Evolutionary conservation across 2,329 filamentous ascomycete species (phyloP), one percentile per base, ranked within the genome.

Genomic region (Aspergillus chevalieri): DNA sequence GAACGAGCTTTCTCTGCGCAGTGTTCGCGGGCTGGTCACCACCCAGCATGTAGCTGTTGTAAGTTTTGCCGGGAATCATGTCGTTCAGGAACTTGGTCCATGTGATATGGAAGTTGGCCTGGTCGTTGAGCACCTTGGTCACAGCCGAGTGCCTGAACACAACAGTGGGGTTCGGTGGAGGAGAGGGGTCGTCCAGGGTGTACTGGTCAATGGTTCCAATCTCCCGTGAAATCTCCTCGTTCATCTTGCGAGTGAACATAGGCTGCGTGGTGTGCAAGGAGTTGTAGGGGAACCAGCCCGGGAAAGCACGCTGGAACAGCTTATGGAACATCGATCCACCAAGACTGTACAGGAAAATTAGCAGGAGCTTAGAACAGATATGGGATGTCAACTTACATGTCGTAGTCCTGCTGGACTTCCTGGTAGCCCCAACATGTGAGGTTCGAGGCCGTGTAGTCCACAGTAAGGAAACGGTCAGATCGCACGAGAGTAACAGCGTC

Each of bases 401-500:
- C 47, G 38, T 54, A 55, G 50, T 71, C 65, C 5, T 63, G 56
- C 6, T 64, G 58, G 44, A 68, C 64, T 49, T 70, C 64, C 5
- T 58, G 58, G 54, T 65, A 69, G 6, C 70, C 70, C 70, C 70
- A 73, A 47, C 63, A 67, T 34, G 70, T 73, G 28, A 73, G 54
- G 24, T 62, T 66, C 2, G 61, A 61, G 1, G 67, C 61, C 7
- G 62, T 67, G 48, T 63, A 72, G 47, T 71, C 69, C 55, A 67
- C 52, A 3, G 71, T 73, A 51, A 69, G 67, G 56, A 72, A 71
- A 12, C 71, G 56, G 49, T 74, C 71, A 6, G 65, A 64, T 3
- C 72, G 64, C 14, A 74, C 68, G 30, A 75, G 65, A 4, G 67
- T 67, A 3, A 74, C 68, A 30, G 72, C 72, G 60, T 75, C 72